Evolutionary conservation across 2,329 filamentous ascomycete species (phyloP), one percentile per base, ranked within the genome.

Genomic region (Aspergillus alliaceus): DNA sequence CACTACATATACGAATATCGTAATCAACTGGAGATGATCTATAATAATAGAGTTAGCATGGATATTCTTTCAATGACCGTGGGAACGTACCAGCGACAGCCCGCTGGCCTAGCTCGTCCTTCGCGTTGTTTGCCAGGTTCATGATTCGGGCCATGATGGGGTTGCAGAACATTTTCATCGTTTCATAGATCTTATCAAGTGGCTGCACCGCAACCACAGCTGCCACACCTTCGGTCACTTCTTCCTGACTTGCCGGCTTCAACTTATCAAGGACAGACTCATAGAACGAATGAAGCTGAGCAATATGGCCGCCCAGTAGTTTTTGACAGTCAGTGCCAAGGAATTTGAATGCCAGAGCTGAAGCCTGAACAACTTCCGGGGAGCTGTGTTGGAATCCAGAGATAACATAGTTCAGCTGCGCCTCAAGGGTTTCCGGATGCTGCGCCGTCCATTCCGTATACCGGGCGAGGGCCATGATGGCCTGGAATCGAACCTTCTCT

Each of bases 401-500:
- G 64, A 96, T 93, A 68, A 99, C 96, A 76, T 96, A 99, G 68
- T 91, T 92, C 71, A 99, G 90, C 75, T 99, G 95, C 8, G 90
- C 84, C 74, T 96, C 90, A 8, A 99, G 82, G 46, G 93, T 96
- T 57, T 97, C 91, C 0, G 93, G 91, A 69, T 99, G 95, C 48
- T 91, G 87, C 5, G 95, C 87, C 0, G 96, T 99, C 95, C 95
- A 99, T 74, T 98, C 93, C 0, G 96, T 99, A 72, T 99, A 99
- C 60, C 95, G 86, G 35, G 92, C 95, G 22, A 99, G 84, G 3
- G 96, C 93, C 92, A 99, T 97, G 69, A 98, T 96, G 6, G 93
- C 93, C 61, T 96, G 93, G 76, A 99, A 99, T 7, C 93, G 91
- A n/a, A 99, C 84, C 79, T 98, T 99, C 76, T 98, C 91, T 68